phyloP scores from a whole-genome alignment of 2,329 filamentous ascomycete genomes.

The Fusarium coffeatum region DNA sequence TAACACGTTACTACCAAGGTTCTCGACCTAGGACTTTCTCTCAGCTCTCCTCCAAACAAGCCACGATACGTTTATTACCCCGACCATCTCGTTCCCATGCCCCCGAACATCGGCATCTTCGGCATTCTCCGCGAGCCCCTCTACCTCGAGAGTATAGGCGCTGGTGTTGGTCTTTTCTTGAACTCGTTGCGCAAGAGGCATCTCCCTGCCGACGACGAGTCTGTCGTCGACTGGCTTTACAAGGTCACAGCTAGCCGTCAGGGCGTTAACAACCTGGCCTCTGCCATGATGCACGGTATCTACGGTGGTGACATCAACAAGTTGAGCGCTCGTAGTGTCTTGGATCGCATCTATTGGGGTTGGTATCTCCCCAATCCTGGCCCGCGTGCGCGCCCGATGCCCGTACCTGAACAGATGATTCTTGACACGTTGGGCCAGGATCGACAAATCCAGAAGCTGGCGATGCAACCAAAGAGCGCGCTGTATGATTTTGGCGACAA shows the following conservation, averaged over 20 bases:
- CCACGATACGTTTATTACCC: slow-evolving; percentile 87
- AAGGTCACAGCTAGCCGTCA: slow-evolving; percentile 46
- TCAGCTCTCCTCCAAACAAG: slow-evolving; percentile 62
- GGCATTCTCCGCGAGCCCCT: slow-evolving; percentile 49
- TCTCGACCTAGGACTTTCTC: slow-evolving; percentile 52
- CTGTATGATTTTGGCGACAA: slow-evolving; percentile 55
- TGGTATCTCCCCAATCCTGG: slow-evolving; percentile 46
- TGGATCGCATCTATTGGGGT: slow-evolving; percentile 49
- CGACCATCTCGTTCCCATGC: slow-evolving; percentile 67
- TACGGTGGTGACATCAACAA: slow-evolving; percentile 90
- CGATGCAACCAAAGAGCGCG: slow-evolving; percentile 47
- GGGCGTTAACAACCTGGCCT: slow-evolving; percentile 77
- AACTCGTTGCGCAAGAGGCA: slow-evolving; percentile 37
- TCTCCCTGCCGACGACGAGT: slow-evolving; percentile 48
- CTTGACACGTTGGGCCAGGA: slow-evolving; percentile 47
- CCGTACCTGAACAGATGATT: slow-evolving; percentile 47
- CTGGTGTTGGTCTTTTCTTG: slow-evolving; percentile 43
- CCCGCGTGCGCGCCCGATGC: slow-evolving; percentile 58
- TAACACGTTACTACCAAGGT: slow-evolving; percentile 46
- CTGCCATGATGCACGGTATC: slow-evolving; percentile 85
- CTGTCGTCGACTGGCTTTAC: slow-evolving; percentile 53
- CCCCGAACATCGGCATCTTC: slow-evolving; percentile 46
- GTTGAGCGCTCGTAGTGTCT: slow-evolving; percentile 76
- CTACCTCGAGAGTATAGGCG: slow-evolving; percentile 49
- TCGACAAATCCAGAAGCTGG: slow-evolving; percentile 48